Percentiles rank a stretch among this genome's conserved stretches.
Conservation (phyloP, 306 rosid genomes). For the Inga leiocalycina region DNA sequence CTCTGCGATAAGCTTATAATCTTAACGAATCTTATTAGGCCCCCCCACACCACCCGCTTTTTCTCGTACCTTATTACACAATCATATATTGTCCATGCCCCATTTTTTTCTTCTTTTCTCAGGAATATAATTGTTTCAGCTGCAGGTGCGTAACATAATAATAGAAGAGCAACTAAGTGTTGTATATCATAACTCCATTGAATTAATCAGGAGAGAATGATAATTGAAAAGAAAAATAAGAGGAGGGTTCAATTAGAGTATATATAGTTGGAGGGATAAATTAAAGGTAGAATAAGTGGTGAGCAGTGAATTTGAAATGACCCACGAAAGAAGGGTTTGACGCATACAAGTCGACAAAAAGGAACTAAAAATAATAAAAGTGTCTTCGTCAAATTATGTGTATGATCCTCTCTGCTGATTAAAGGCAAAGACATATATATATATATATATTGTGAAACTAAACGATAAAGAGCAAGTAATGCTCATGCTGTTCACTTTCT, state of each 20-base stretch:
- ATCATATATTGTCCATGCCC: neutral
- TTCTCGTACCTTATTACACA: neutral
- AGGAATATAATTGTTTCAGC: neutral
- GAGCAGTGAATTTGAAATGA: neutral
- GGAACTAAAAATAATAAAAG: neutral
- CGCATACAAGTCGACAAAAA: neutral
- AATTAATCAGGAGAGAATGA: neutral
- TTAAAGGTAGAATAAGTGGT: neutral
- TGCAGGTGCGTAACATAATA: neutral
- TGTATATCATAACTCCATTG: neutral
- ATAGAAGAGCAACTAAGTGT: neutral
- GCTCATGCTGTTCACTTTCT: neutral
- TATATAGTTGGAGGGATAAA: neutral
- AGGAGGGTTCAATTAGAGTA: too few species aligned
- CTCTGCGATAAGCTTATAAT: constrained; percentile 36
- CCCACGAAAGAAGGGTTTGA: neutral
- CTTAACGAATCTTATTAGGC: neutral
- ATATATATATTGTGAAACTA: neutral
- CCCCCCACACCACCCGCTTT: neutral
- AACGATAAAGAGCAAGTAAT: neutral
- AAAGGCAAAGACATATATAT: neutral
- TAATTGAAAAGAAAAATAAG: neutral
- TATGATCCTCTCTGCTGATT: neutral
- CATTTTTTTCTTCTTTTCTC: neutral
- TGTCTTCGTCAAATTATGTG: neutral